These are phyloP conservation scores for Sinapis alba DNA, from an alignment of 441 rosid genomes.

Conservation along the genomic window DNA sequence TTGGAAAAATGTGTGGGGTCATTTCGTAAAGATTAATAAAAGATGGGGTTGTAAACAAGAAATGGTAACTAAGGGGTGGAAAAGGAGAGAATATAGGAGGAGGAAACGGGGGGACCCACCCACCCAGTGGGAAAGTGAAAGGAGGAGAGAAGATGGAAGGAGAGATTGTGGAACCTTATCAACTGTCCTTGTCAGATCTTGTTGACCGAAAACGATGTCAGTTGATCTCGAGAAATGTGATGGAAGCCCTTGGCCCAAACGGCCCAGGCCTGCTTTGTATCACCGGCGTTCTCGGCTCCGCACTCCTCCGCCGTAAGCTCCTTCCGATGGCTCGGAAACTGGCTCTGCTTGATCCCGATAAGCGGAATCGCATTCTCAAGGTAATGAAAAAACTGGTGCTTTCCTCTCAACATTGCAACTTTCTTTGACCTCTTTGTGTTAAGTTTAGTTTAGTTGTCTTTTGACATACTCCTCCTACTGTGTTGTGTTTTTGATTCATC, in stretches of 20 bases:
- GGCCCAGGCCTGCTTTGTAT: conserved; percentile 83
- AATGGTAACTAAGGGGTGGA: neutral
- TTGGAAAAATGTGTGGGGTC: neutral
- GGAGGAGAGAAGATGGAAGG: conserved; percentile 42
- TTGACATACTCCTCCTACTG: neutral
- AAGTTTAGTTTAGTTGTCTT: too few species aligned
- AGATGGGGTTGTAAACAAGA: neutral
- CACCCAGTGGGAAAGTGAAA: neutral
- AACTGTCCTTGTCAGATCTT: conserved; percentile 59
- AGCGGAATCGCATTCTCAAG: conserved; percentile 64
- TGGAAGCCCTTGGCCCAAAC: conserved; percentile 70
- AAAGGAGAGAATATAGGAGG: neutral
- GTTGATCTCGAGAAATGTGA: conserved; percentile 43
- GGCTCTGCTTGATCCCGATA: conserved; percentile 62
- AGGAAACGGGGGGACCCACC: neutral
- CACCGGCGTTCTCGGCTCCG: conserved; percentile 56
- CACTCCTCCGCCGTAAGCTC: conserved; percentile 60
- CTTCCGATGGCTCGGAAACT: conserved; percentile 69
- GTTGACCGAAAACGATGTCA: conserved; percentile 43
- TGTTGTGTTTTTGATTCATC: neutral
- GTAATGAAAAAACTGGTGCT: conserved; percentile 17
- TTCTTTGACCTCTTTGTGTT: neutral
- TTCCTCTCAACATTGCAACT: conserved; percentile 2
- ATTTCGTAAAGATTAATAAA: neutral
- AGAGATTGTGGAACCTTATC: conserved; percentile 56